Evolutionary conservation across 2,329 filamentous ascomycete genomes (phyloP), one percentile per base, ranked within the genome.

Genomic region (Monosporascus sp.): DNA sequence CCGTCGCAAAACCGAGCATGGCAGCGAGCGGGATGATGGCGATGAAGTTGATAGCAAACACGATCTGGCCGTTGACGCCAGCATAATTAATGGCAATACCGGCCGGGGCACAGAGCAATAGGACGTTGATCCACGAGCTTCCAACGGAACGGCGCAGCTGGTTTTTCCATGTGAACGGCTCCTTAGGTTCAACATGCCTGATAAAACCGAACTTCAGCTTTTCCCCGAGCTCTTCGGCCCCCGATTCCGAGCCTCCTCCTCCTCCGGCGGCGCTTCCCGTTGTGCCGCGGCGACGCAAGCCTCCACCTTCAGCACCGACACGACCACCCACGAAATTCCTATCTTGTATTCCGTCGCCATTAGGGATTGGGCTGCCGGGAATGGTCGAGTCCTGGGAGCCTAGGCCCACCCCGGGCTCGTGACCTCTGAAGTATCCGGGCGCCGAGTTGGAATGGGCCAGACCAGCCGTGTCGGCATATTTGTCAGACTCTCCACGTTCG

Each of bases 21-120:
- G 87, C 89, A 3, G 93, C 93, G 41, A 97, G 78, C 0, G 92
- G 92, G 54, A 97, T 86, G 61, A 97, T 96, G 56, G 92, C 93
- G 58, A 97, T 81, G 64, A 97, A 97, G 74, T 97, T 97, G 71
- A 97, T 81, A 52, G 92, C 82, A 64, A 97, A 97, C 47, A 94
- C 76, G 34, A 65, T 54, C 8, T 54, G 59, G 34, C 65, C 67
- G 22, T 64, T 60, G 17, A 60, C 54, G 20, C 78, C 80, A 53
- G 87, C 72, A 64, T 86, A 90, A 62, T 89, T 82, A 50, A 93
- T 69, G 2, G 81, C 88, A 62, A 96, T 90, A 54, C 92, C 92
- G 36, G 84, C 81, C 0, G 92, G 92, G 0, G 89, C 90, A 22
- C 86, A 84, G 17, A 96, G 50, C 22, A 96, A 74, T 25, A 97